A percentile compares a stretch with the other conserved stretches of the same genome.
Conservation (phyloP, 2,329 filamentous ascomycete species). For the Aspergillus latus region DNA sequence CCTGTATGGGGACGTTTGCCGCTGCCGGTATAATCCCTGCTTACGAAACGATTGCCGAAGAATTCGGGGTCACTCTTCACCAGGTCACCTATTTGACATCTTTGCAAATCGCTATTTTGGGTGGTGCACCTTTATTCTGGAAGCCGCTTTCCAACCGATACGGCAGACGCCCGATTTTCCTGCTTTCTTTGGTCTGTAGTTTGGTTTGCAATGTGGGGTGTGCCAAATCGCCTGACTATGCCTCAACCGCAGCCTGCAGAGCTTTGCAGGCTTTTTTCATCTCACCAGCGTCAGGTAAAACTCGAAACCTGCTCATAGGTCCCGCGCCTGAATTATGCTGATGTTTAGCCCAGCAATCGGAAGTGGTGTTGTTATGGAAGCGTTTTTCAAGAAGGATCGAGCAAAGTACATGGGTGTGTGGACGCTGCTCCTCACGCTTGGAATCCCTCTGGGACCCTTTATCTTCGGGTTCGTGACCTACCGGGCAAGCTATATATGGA, state of each 20-base stretch:
- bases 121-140: conserved; percentile 58
- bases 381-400: conserved; percentile 57
- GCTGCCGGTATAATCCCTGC: conserved; percentile 40
- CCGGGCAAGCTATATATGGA: conserved; percentile 58
- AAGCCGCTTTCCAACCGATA: conserved; percentile 53
- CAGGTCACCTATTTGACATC: conserved; percentile 56
- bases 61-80: conserved; percentile 52
- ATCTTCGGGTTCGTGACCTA: conserved; percentile 49
- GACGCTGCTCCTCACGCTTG: conserved; percentile 54
- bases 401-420: conserved; percentile 59
- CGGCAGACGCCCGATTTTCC: conserved; percentile 56
- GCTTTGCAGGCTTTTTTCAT: conserved; percentile 50
- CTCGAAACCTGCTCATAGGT: not conserved
- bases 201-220: conserved; percentile 56
- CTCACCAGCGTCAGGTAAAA: conserved; percentile 46
- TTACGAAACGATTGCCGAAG: conserved; percentile 57
- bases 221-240: conserved; percentile 51
- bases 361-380: conserved; percentile 58
- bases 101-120: conserved; percentile 56
- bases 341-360: conserved; percentile 45
- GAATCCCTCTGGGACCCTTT: conserved; percentile 47
- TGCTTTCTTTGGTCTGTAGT: conserved; percentile 51
- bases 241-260: conserved; percentile 53
- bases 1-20: conserved; percentile 58
- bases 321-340: not conserved